phyloP scores from a whole-genome alignment of 441 rosid species.

The Francoa sonchifolia region DNA sequence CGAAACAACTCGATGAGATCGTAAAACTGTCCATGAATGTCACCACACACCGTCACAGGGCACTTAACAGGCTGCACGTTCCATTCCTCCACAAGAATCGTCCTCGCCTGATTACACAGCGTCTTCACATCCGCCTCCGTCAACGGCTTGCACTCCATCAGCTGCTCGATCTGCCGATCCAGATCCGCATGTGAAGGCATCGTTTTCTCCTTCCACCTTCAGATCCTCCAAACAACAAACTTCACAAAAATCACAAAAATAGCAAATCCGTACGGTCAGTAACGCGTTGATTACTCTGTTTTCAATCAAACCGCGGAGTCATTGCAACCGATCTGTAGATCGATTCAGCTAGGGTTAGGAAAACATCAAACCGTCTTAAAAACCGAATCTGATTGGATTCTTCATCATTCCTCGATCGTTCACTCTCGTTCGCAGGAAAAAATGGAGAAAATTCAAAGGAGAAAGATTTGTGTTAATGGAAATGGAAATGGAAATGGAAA shows the following conservation, averaged over 20 bases:
- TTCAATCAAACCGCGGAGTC: neutral
- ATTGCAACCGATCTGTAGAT: neutral
- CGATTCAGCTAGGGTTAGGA: conserved; percentile 5
- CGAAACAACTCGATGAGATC: conserved; percentile 92
- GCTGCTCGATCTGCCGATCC: conserved; percentile 93
- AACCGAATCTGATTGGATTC: conserved; percentile 18
- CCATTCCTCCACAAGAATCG: conserved; percentile 95
- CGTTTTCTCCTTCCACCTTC: conserved; percentile 14
- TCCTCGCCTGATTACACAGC: conserved; percentile 89
- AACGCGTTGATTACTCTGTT: neutral
- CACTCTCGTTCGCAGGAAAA: neutral
- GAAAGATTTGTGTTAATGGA: neutral
- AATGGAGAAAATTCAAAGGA: neutral
- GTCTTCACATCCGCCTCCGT: conserved; percentile 80
- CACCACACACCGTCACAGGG: conserved; percentile 98
- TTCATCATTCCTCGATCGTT: conserved; percentile 20
- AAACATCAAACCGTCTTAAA: conserved; percentile 3
- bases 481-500: conserved; percentile 1
- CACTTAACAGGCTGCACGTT: conserved; percentile 98
- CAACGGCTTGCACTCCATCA: conserved; percentile 94
- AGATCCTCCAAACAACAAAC: neutral
- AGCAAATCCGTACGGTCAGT: conserved; percentile 2
- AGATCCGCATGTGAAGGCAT: conserved; percentile 89
- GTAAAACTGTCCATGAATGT: conserved; percentile 94
- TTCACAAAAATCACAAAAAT: neutral